Evolutionary conservation across 2,329 filamentous ascomycete species (phyloP).

Genomic region (Mycocentrospora acerina): DNA sequence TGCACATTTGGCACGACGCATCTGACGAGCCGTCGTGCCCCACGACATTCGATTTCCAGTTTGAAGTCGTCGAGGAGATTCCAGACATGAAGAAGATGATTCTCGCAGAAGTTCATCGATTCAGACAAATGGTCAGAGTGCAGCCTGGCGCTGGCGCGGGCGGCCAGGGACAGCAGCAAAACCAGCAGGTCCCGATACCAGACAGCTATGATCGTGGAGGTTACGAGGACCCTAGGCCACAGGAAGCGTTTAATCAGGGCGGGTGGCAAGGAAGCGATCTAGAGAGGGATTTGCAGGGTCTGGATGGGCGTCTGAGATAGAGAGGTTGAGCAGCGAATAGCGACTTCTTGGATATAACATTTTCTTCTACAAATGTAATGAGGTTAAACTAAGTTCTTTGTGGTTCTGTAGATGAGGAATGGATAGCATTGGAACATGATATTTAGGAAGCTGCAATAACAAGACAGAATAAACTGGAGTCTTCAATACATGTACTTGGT

Average conservation of each 20-base stretch:
- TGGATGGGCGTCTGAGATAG: constrained; percentile 32
- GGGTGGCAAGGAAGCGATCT: constrained; percentile 42
- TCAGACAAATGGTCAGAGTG: constrained; percentile 63
- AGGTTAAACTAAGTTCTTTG: constrained; percentile 2
- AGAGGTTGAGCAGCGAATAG: neutral
- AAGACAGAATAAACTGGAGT: too few species aligned
- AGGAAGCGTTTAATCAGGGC: constrained; percentile 52
- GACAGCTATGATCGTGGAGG: constrained; percentile 59
- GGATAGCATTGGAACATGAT: too few species aligned
- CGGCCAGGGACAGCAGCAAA: constrained; percentile 45
- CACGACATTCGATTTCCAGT: constrained; percentile 95
- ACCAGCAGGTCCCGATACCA: constrained; percentile 61
- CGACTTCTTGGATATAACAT: constrained; percentile 10
- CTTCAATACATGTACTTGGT: too few species aligned
- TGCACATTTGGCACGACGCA: constrained; percentile 97
- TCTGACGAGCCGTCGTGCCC: constrained; percentile 94
- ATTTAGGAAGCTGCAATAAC: too few species aligned
- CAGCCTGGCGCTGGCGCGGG: constrained; percentile 37
- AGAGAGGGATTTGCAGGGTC: constrained; percentile 53
- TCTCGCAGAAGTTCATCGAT: constrained; percentile 85
- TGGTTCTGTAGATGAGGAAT: neutral
- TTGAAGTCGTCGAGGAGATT: constrained; percentile 96
- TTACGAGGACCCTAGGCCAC: constrained; percentile 64
- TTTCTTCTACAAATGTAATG: neutral
- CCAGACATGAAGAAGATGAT: constrained; percentile 97